phyloP scores from a whole-genome alignment of 2,329 filamentous ascomycete species.

The Monosporascus sp. region DNA sequence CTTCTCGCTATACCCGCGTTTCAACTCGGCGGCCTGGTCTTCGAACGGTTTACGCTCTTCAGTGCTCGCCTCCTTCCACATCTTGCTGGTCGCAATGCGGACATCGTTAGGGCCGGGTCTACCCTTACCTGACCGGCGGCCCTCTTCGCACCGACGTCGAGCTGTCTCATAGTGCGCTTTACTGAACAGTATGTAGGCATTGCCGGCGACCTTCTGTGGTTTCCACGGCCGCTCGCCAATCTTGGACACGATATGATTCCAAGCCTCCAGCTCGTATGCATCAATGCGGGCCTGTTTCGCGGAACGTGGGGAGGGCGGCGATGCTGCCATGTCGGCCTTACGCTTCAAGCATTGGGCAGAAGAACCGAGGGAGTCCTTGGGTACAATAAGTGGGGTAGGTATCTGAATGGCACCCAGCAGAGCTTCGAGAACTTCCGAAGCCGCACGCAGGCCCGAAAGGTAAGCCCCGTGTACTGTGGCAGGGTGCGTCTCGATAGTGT shows the following conservation, averaged over 20 bases:
- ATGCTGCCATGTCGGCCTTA: constrained; percentile 33
- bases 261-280: constrained; percentile 50
- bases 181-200: constrained; percentile 86
- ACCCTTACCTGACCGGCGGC: constrained; percentile 57
- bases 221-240: constrained; percentile 72
- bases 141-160: constrained; percentile 55
- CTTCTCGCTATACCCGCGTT: constrained; percentile 55
- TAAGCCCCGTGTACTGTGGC: constrained; percentile 97
- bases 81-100: constrained; percentile 75
- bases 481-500: constrained; percentile 91
- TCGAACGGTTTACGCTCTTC: constrained; percentile 74
- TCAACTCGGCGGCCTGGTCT: constrained; percentile 66
- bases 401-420: constrained; percentile 78
- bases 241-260: constrained; percentile 43
- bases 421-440: constrained; percentile 75
- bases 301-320: constrained; percentile 34
- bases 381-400: constrained; percentile 66
- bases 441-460: constrained; percentile 83
- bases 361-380: constrained; percentile 44
- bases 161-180: constrained; percentile 67
- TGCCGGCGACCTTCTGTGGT: constrained; percentile 69
- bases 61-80: constrained; percentile 76
- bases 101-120: constrained; percentile 73
- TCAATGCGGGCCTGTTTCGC: constrained; percentile 48
- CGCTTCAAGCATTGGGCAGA: constrained; percentile 41